Evolutionary conservation across 768 basidiomycete species (phyloP), one percentile per base, ranked within the genome.

Genomic region (Porpolomopsis calyptriformis): DNA sequence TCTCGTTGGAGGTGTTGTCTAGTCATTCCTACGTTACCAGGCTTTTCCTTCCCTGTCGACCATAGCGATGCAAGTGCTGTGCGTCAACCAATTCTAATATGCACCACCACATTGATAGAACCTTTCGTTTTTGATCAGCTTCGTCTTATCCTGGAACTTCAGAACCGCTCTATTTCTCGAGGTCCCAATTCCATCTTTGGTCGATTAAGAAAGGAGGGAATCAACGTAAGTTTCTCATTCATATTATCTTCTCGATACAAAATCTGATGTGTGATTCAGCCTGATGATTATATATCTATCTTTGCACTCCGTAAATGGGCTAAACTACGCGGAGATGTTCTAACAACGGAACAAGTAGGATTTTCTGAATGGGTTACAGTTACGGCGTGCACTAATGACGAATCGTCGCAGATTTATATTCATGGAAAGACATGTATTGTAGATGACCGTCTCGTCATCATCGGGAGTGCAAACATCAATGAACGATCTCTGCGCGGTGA

Each of bases 381-480:
- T 9, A 24, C 11, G 14, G 18, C 23, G 33, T 37, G 38, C 49
- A 9, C 22, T 23, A 40, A n/a, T n/a, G n/a, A n/a, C n/a, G n/a
- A n/a, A n/a, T 33, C 51, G 60, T 22, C 11, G 23, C 50, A 85
- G 79, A 80, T 94, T 18, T 93, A 96, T 63, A 88, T 94, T 50
- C 91, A 94, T 58, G 85, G 74, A 37, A 90, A 91, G 68, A 76
- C 82, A 16, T 83, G 82, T 54, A 81, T 98, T 45, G 92, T 97
- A 4, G 96, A 99, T 60, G 94, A 99, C 60, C 80, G 96, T 43
- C 68, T 92, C 47, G 91, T 78, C 25, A 91, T 96, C 57, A 96
- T 96, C 52, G 91, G 91, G 12, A 92, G 90, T 45, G 94, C 94
- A 14, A 98, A 96, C 61, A 91, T 99, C 68, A 98, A 99, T 58